Percentiles rank a stretch among this genome's conserved stretches.
phyloP scores from a whole-genome alignment of 169 alveolate species.

The Plasmodium vivax region DNA sequence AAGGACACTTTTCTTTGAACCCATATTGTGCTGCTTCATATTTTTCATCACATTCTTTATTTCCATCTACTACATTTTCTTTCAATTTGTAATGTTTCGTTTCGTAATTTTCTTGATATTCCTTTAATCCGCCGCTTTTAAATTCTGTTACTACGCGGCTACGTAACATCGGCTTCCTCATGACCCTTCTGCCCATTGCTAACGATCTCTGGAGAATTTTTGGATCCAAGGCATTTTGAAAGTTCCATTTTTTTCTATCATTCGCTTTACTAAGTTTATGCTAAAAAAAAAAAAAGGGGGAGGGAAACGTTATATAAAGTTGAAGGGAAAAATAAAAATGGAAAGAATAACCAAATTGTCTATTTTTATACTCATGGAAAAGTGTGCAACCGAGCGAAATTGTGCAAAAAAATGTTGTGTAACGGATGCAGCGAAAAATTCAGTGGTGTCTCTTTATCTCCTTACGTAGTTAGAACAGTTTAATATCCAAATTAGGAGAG shows the following conservation, averaged over 20 bases:
- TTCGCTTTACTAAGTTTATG: not conserved
- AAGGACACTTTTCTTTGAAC: not conserved
- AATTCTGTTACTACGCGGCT: not conserved
- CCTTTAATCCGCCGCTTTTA: not conserved
- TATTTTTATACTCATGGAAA: too few species aligned
- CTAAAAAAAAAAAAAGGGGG: not conserved
- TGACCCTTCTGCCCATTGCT: not conserved
- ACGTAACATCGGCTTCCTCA: not conserved
- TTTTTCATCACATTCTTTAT: constrained; percentile 5
- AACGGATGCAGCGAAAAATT: too few species aligned
- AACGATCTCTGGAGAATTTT: not conserved
- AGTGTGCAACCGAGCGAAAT: too few species aligned
- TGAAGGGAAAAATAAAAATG: too few species aligned
- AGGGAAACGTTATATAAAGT: too few species aligned
- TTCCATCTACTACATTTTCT: constrained; percentile 1
- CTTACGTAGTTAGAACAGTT: too few species aligned
- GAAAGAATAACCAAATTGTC: too few species aligned
- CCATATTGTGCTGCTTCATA: constrained; percentile 7
- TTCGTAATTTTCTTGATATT: constrained; percentile 10
- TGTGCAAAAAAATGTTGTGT: too few species aligned
- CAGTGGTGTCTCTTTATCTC: too few species aligned
- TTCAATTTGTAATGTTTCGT: not conserved
- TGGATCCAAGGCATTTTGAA: not conserved
- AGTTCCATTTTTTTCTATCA: not conserved
- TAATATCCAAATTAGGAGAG: too few species aligned